phyloP scores from a whole-genome alignment of 768 basidiomycete genomes.

The Mycena chlorophos region DNA sequence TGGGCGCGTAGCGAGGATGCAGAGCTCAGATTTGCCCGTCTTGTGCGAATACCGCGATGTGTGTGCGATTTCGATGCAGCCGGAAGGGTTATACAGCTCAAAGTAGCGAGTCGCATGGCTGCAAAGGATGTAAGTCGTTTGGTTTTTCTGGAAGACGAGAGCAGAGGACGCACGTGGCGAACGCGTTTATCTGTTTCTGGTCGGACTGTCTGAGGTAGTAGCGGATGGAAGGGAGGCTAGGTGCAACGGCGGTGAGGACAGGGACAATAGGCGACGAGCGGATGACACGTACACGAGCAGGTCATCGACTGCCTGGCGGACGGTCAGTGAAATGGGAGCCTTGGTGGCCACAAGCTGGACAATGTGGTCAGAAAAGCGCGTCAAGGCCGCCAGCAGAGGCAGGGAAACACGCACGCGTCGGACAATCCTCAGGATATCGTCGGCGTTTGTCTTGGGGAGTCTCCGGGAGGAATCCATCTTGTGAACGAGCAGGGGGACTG shows the following conservation, averaged over 20 bases:
- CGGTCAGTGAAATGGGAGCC: slow-evolving; percentile 53
- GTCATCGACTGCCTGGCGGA: slow-evolving; percentile 75
- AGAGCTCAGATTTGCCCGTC: slow-evolving; percentile 87
- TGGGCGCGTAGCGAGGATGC: slow-evolving; percentile 78
- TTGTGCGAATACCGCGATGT: slow-evolving; percentile 84
- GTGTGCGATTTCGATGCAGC: slow-evolving; percentile 85
- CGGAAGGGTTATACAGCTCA: slow-evolving; percentile 80
- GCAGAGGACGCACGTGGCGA: slow-evolving; percentile 74
- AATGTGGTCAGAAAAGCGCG: slow-evolving; percentile 26
- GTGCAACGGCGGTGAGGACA: slow-evolving; percentile 25
- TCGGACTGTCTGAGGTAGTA: slow-evolving; percentile 75
- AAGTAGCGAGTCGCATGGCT: slow-evolving; percentile 90
- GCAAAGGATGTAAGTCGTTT: slow-evolving; percentile 23
- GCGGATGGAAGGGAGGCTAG: slow-evolving; percentile 70
- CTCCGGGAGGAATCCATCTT: slow-evolving; percentile 83
- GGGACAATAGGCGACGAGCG: slow-evolving; percentile 25
- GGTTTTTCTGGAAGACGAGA: slow-evolving; percentile 22
- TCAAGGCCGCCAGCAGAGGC: slow-evolving; percentile 27
- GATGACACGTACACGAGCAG: slow-evolving; percentile 67
- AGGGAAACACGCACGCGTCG: slow-evolving; percentile 61
- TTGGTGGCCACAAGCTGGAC: slow-evolving; percentile 63
- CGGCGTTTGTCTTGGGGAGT: slow-evolving; percentile 72
- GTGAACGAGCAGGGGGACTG: slow-evolving; percentile 80
- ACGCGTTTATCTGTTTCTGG: slow-evolving; percentile 87
- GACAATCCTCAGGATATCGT: slow-evolving; percentile 68